Evolutionary conservation across 192 early-diverging fungal species (phyloP), one percentile per base, ranked within the genome.

Genomic region (Funneliformis geosporum): DNA sequence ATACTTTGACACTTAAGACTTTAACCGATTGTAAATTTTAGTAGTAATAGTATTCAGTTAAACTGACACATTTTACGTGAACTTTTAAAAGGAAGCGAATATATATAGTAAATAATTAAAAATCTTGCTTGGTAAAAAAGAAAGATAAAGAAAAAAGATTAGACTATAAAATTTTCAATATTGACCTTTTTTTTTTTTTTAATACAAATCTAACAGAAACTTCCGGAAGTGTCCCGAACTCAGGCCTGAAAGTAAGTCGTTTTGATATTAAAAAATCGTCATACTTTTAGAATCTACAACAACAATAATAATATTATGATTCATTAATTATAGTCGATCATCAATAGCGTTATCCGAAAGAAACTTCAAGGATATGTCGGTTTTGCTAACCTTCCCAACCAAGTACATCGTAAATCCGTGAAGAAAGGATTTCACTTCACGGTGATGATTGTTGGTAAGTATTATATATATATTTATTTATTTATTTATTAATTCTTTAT

Each of bases 391-490:
- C 88, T 97, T 82, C 95, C 96, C n/a, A 92, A 94, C 81, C 97
- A 99, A 85, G 94, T 97, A 72, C 94, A 98, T 82, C 89, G 92
- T 80, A 95, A 96, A 87, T 94, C 95, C 8, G 89, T 97, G 39
- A 97, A 99, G 87, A 91, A 93, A 64, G 96, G 96, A 9, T 99
- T 99, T 87, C 90, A 93, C 75, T 98, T 99, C 83, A 98, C 95
- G 72, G 78, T 95, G 85, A 98, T 99, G 96, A 94, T 97, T 25
- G 97, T 98, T 44, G 97, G 93, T 93, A 87, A 83, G 92, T 88
- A 66, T 10, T 73, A 21, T 18, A 75, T 46, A 23, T n/a, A n/a
- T n/a, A n/a, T n/a, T n/a, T n/a, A n/a, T n/a, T n/a, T n/a, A n/a
- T n/a, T 44, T 28, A 16, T 79, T 50, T 16, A 38, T 50, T 74